Evolutionary conservation across 345 rosid genomes (phyloP), one percentile per base, ranked within the genome.

Genomic region (Theobroma cacao): DNA sequence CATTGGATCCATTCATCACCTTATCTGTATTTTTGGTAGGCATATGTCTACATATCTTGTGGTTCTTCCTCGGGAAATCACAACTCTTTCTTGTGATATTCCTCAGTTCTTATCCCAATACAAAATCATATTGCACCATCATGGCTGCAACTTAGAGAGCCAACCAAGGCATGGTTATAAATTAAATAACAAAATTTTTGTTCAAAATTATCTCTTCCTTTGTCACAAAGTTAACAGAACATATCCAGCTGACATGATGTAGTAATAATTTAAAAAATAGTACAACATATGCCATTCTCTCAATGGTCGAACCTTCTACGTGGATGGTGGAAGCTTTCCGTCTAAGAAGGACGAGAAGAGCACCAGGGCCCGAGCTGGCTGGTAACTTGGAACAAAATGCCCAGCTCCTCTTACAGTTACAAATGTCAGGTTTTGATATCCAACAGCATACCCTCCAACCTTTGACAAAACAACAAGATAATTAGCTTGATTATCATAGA

Each of bases 1-100:
- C 92, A 85, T 34, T 65, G 18, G 26, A 1, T 41, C 26, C 88
- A 72, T 17, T 47, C 58, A 0, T 47, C 34, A 48, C 31, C 41
- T n/a, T 18, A 20, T 28, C 41, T 33, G 61, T 43, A 24, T 14
- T 59, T 28, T 59, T 41, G 11, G 10, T 41, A 7, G 0, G 1
- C 9, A 41, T 7, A 9, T 7, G 9, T 41, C 10, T 41, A 41
- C 10, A 41, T n/a, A n/a, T 41, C 45, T 41, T 47, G 18, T 47
- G 26, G 7, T 11, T 24, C 15, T 24, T 56, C 31, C 12, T 53
- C 26, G 4, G 26, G 1, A 52, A 20, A 1, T 52, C 6, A 52
- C 56, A 52, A 6, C 15, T 52, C 18, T 52, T 52, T 17, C 4
- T 17, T 18, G 17, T 17, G 55, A 18, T 52, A 53, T 17, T 50